Conservation (phyloP, 2,329 filamentous ascomycete species). For the Rhynchosporium secalis region DNA sequence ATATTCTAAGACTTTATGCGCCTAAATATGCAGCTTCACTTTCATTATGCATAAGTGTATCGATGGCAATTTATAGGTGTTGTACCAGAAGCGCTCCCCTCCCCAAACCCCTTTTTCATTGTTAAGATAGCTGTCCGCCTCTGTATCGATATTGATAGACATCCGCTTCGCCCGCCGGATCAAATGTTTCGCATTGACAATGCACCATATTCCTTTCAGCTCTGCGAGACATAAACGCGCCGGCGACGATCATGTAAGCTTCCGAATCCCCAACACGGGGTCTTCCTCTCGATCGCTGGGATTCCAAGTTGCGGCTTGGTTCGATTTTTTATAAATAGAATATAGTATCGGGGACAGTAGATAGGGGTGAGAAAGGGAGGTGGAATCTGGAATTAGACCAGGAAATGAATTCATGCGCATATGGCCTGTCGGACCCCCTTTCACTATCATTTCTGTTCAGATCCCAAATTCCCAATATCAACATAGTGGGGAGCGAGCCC, state of each 20-base stretch:
- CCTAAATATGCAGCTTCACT: too few species aligned
- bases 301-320: neutral
- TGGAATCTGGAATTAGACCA: neutral
- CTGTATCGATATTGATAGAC: neutral
- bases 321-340: neutral
- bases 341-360: neutral
- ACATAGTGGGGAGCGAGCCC: constrained; percentile 4
- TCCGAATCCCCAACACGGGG: neutral
- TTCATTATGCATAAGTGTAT: too few species aligned
- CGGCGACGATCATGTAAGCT: constrained; percentile 3
- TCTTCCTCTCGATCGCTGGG: neutral
- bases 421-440: constrained; percentile 1
- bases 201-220: neutral
- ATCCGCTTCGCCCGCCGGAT: constrained; percentile 2
- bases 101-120: neutral
- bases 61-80: too few species aligned
- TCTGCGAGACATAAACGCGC: constrained; percentile 4
- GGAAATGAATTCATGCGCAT: constrained; percentile 18
- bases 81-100: too few species aligned
- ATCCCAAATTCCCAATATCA: constrained; percentile 10
- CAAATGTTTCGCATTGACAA: constrained; percentile 1
- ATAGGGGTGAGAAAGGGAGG: constrained; percentile 1
- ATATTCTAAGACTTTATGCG: too few species aligned
- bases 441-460: neutral
- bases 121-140: neutral